Base-by-base conservation (phyloP, 805 yeast species). In the Ogataea trehalophila region DNA sequence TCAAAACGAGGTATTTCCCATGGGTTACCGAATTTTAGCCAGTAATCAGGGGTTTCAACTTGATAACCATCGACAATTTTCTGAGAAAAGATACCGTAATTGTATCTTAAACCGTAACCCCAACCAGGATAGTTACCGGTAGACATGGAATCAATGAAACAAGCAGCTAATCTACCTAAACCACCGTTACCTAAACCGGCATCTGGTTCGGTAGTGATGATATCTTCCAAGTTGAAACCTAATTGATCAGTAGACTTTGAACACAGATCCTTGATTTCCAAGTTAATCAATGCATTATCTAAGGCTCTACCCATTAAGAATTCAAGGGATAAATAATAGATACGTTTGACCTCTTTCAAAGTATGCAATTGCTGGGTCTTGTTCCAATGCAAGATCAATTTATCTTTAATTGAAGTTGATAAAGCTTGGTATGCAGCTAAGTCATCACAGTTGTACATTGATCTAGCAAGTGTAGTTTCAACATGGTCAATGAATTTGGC, bases 161-260 rank as follows among this genome's bases (percentile, higher is more conserved):
- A 91, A 18, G 97, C 96, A 20, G 97, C 97, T 62, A 90, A 74
- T 64, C 97, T 80, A 53, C 97, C 97, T 47, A 90, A 73, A 54
- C 97, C 97, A 63, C 97, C 97, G 61, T 91, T 91, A 60, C 97
- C 97, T 46, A 90, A 76, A 23, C 90, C 97, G 11, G 97, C 96
- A 67, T 90, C 97, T 0, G 95, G 94, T 69, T 90, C 97, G 60
- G 86, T 81, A 43, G 82, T 81, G 56, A 91, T 72, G 29, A 90
- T 75, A 59, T 90, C 97, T 69, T 91, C 97, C 54, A 90, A 70
- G 51, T 83, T 81, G 76, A 90, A 90, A 11, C 97, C 97, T 57
- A 91, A 76, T 46, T 87, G 89, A 45, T 74, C 74, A 45, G 82
- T 73, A 3, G 86, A 79, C 4, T 70, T 71, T 15, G 63, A 57